These are phyloP conservation scores for Myxozyma neglecta DNA, from an alignment of 805 yeast genomes.

Conservation along the genomic window DNA sequence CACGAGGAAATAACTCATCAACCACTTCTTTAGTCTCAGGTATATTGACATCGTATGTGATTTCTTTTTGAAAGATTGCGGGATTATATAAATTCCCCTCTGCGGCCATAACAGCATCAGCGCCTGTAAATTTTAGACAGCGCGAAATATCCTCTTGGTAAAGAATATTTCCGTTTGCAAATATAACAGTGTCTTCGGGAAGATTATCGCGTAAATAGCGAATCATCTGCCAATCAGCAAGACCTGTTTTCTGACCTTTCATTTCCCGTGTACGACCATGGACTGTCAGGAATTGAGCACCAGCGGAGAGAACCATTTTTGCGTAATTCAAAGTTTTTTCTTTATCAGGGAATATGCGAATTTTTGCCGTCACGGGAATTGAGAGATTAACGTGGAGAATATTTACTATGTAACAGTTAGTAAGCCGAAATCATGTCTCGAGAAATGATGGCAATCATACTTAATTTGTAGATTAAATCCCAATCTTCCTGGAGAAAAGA, in stretches of 20 bases:
- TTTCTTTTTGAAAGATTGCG: constrained; percentile 59
- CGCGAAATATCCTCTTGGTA: constrained; percentile 81
- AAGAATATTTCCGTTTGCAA: constrained; percentile 92
- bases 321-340: constrained; percentile 86
- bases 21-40: constrained; percentile 44
- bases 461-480: constrained; percentile 69
- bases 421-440: not conserved
- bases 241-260: constrained; percentile 95
- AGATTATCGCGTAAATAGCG: constrained; percentile 74
- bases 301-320: constrained; percentile 81
- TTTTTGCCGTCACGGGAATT: constrained; percentile 93
- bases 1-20: constrained; percentile 77
- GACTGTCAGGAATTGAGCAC: constrained; percentile 92
- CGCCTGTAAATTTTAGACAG: constrained; percentile 60
- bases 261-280: constrained; percentile 96
- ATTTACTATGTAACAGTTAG: constrained; percentile 45
- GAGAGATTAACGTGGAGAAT: constrained; percentile 67
- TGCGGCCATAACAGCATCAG: constrained; percentile 97
- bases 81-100: constrained; percentile 95
- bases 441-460: not conserved
- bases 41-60: not conserved
- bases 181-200: constrained; percentile 79
- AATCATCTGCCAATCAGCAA: constrained; percentile 89
- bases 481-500: constrained; percentile 97
- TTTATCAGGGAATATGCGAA: constrained; percentile 81